Conservation (phyloP, 768 basidiomycete species). For the Agrocybe pediades region DNA sequence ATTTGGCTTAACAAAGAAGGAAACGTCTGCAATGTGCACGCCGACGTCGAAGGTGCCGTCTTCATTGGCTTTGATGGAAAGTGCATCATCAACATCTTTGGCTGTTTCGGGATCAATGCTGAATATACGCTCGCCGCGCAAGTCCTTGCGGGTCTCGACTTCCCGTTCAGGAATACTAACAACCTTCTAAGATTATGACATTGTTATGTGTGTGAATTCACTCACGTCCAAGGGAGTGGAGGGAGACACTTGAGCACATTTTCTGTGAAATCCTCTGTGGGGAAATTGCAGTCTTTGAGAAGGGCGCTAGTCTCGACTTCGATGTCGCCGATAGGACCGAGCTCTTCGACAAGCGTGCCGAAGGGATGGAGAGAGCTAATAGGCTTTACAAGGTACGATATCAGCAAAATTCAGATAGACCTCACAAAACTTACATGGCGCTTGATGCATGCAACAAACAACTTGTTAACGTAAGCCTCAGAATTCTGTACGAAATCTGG, state of each 20-base stretch:
- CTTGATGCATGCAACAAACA: constrained; percentile 98
- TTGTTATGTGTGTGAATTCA: constrained; percentile 11
- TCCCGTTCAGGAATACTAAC: constrained; percentile 86
- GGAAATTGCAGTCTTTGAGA: constrained; percentile 99
- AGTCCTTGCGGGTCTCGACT: constrained; percentile 83
- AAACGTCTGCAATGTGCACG: constrained; percentile 96
- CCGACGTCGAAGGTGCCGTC: constrained; percentile 93
- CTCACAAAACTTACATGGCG: constrained; percentile 71
- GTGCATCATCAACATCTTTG: constrained; percentile 92
- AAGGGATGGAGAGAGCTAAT: constrained; percentile 98
- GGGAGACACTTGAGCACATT: constrained; percentile 95
- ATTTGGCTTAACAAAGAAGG: constrained; percentile 92
- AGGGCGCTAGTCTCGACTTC: constrained; percentile 98
- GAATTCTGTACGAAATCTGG: constrained; percentile 94
- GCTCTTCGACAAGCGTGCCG: constrained; percentile 95
- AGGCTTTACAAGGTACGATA: constrained; percentile 55
- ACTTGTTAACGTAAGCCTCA: constrained; percentile 83
- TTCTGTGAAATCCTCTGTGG: constrained; percentile 95
- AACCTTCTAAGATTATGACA: constrained; percentile 13
- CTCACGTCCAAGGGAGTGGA: constrained; percentile 92
- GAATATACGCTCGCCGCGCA: constrained; percentile 84
- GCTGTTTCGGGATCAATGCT: constrained; percentile 91
- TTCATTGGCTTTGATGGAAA: constrained; percentile 87
- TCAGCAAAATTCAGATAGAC: constrained; percentile 15
- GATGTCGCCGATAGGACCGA: constrained; percentile 97